These are phyloP conservation scores for Scheffersomyces coipomensis DNA, from an alignment of 805 yeast species.

Conservation along the genomic window DNA sequence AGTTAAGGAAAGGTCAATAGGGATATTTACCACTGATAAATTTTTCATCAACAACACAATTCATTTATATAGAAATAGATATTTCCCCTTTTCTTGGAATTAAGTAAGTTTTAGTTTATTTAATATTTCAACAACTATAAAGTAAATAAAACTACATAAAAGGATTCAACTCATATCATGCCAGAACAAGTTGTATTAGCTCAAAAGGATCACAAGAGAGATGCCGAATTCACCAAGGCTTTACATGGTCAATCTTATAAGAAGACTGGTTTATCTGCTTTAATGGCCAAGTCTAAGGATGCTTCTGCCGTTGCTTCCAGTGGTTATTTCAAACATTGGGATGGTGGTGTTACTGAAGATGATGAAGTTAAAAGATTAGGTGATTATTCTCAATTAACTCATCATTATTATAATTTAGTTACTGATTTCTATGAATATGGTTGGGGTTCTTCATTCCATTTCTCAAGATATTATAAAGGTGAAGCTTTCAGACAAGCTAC, in stretches of 20 bases:
- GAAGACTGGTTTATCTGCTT: constrained; percentile 72
- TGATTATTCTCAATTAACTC: constrained; percentile 88
- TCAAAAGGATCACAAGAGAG: constrained; percentile 54
- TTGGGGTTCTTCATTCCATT: constrained; percentile 99
- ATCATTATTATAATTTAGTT: constrained; percentile 93
- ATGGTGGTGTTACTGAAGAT: constrained; percentile 74
- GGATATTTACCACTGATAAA: no score
- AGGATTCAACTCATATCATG: background rate
- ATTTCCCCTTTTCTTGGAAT: no score
- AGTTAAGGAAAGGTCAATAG: no score
- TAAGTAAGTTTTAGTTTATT: no score
- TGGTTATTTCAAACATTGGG: constrained; percentile 97
- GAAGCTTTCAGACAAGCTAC: constrained; percentile 92
- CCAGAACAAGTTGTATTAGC: constrained; percentile 23
- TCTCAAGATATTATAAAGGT: constrained; percentile 89
- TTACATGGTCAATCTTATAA: constrained; percentile 78
- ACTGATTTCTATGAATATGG: constrained; percentile 99
- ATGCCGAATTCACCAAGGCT: constrained; percentile 75
- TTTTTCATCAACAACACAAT: no score
- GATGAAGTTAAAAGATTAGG: constrained; percentile 73
- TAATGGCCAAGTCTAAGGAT: constrained; percentile 69
- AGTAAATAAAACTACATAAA: no score
- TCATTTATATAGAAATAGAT: no score
- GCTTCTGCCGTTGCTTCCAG: constrained; percentile 80
- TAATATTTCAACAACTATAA: no score